phyloP scores from a whole-genome alignment of 164 flowering plant genomes.

The Nelumbo lutea region DNA sequence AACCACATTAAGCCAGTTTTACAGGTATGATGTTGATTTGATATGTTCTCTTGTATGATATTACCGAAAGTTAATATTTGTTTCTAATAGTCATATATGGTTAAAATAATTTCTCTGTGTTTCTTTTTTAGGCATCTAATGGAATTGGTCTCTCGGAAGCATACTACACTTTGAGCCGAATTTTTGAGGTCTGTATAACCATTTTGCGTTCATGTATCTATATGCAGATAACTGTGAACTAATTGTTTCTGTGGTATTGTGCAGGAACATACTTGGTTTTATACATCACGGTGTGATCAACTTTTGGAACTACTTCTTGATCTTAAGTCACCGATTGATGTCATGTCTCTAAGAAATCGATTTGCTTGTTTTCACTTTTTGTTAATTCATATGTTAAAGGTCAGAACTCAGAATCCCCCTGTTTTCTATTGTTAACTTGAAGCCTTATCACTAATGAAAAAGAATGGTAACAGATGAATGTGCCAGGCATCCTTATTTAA shows the following conservation, averaged over 20 bases:
- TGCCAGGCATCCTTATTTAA: not conserved
- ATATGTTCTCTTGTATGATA: not conserved
- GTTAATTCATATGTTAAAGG: conserved; percentile 62
- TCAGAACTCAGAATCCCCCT: conserved; percentile 10
- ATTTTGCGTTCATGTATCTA: not conserved
- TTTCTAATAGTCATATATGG: not conserved
- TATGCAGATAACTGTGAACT: not conserved
- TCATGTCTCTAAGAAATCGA: conserved; percentile 41
- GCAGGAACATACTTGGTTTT: conserved; percentile 76
- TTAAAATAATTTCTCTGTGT: conserved; percentile 2
- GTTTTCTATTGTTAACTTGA: too few species aligned
- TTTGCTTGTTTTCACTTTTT: conserved; percentile 56
- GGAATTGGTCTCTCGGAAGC: conserved; percentile 42
- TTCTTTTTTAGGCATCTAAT: conserved; percentile 34
- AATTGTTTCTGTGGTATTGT: conserved; percentile 8
- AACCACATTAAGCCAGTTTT: conserved; percentile 36
- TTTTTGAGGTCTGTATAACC: conserved; percentile 57
- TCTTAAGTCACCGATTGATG: conserved; percentile 42
- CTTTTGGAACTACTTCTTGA: conserved; percentile 56
- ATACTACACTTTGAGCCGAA: conserved; percentile 52
- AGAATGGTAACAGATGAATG: too few species aligned
- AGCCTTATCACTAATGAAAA: too few species aligned
- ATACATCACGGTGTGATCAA: conserved; percentile 49
- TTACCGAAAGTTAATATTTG: not conserved
- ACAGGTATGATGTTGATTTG: conserved; percentile 36